Percentiles rank a stretch among this genome's conserved stretches.
Evolutionary conservation across 2,329 filamentous ascomycete species (phyloP).

Genomic region (Dothideomycetes sp.): DNA sequence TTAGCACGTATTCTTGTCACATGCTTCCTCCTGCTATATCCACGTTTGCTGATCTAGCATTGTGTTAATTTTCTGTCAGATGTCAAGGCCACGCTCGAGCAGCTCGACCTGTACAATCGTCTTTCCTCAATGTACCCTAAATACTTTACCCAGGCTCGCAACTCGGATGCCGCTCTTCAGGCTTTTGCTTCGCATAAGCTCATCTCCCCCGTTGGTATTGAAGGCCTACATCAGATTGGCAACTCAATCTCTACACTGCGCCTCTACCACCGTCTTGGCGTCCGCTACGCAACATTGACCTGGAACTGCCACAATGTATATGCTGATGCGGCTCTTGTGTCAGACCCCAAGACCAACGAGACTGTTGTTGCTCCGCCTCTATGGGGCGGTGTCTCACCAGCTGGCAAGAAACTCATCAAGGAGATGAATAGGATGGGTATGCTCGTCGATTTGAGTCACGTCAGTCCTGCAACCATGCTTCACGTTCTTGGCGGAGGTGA

Average conservation of each 20-base stretch:
- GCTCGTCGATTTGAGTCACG: slow-evolving; percentile 84
- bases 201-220: slow-evolving; percentile 70
- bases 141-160: slow-evolving; percentile 56
- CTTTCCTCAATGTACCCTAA: slow-evolving; percentile 55
- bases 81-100: slow-evolving; percentile 59
- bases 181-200: slow-evolving; percentile 44
- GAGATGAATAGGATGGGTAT: slow-evolving; percentile 96
- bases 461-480: slow-evolving; percentile 70
- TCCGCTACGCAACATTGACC: slow-evolving; percentile 79
- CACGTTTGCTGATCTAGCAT: background rate
- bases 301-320: slow-evolving; percentile 91
- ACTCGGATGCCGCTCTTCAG: slow-evolving; percentile 51
- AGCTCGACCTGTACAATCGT: slow-evolving; percentile 64
- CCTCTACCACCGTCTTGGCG: slow-evolving; percentile 66
- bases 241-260: slow-evolving; percentile 71
- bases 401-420: slow-evolving; percentile 58
- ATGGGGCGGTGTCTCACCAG: slow-evolving; percentile 63
- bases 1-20: background rate
- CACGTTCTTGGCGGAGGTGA: slow-evolving; percentile 60
- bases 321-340: slow-evolving; percentile 70
- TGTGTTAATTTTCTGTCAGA: slow-evolving; percentile 28
- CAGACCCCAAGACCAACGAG: slow-evolving; percentile 32
- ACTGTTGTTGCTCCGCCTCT: slow-evolving; percentile 42
- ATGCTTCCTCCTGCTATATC: background rate
- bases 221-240: slow-evolving; percentile 88